Conservation (phyloP, 2,329 filamentous ascomycete species). For the Madurella fahalii region DNA sequence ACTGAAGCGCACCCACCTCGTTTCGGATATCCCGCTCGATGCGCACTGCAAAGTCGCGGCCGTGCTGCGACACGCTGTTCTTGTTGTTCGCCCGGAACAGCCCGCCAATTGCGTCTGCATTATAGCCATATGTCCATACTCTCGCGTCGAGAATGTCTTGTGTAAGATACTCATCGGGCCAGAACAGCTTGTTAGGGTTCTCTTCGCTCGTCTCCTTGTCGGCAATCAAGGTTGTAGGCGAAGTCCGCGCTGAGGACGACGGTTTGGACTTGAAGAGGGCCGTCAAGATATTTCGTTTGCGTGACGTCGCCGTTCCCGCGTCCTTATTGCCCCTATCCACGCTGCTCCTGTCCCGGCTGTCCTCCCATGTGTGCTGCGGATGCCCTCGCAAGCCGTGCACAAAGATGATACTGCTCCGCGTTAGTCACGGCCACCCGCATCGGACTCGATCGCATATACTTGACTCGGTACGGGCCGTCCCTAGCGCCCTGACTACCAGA, state of each 20-base stretch:
- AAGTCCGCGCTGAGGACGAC: neutral
- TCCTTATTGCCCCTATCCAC: neutral
- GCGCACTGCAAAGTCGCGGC: constrained; percentile 28
- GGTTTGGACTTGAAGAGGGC: constrained; percentile 3
- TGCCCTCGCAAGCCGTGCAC: constrained; percentile 35
- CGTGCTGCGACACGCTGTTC: constrained; percentile 37
- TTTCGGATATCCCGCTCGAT: constrained; percentile 33
- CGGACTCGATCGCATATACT: constrained; percentile 9
- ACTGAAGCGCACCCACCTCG: constrained; percentile 2
- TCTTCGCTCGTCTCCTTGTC: neutral
- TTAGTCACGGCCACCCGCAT: neutral
- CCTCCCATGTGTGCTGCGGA: constrained; percentile 33
- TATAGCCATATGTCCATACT: constrained; percentile 40
- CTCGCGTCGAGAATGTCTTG: constrained; percentile 34
- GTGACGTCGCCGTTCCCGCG: neutral
- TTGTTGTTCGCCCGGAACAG: constrained; percentile 36
- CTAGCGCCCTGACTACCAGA: neutral
- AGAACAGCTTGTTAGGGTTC: constrained; percentile 27
- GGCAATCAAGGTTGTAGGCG: neutral
- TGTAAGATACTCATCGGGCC: constrained; percentile 35
- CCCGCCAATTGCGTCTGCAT: constrained; percentile 35
- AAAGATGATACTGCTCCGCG: constrained; percentile 30
- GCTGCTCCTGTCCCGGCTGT: constrained; percentile 2
- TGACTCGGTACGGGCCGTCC: constrained; percentile 9
- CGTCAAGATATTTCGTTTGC: constrained; percentile 15